A percentile compares a stretch with the other conserved stretches of the same genome.
phyloP scores from a whole-genome alignment of 371 early-diverging fungal genomes.

The Capillidium rhysosporum region DNA sequence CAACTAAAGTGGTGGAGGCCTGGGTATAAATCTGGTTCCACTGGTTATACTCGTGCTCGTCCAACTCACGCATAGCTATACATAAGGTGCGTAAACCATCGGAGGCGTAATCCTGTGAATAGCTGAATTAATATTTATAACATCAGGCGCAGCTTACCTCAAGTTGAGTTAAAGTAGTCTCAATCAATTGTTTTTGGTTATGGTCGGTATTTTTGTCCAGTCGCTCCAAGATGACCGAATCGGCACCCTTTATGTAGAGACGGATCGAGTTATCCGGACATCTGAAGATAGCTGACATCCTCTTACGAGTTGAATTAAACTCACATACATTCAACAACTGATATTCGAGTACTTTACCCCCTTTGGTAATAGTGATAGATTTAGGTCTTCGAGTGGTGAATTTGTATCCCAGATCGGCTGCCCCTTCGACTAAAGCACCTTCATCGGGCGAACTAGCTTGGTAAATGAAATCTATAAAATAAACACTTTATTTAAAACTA shows the following conservation, averaged over 20 bases:
- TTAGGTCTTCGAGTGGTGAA: conserved; percentile 35
- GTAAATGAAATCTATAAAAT: conserved; percentile 14
- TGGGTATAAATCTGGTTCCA: conserved; percentile 44
- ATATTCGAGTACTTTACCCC: conserved; percentile 39
- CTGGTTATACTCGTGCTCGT: conserved; percentile 35
- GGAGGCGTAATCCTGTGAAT: conserved; percentile 48
- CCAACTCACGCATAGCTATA: conserved; percentile 44
- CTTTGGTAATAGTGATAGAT: conserved; percentile 31
- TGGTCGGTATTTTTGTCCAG: conserved; percentile 20
- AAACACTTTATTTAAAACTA: conserved; percentile 21
- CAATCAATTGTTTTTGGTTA: conserved; percentile 15
- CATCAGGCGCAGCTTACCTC: no score
- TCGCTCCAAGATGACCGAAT: conserved; percentile 71
- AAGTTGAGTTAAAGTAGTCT: conserved; percentile 39
- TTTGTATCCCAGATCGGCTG: conserved; percentile 66
- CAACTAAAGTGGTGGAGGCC: conserved; percentile 51
- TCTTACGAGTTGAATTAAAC: conserved; percentile 83
- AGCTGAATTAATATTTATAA: no score
- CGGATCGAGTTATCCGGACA: conserved; percentile 59
- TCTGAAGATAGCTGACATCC: conserved; percentile 79
- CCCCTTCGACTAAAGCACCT: conserved; percentile 62
- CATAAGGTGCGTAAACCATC: conserved; percentile 75
- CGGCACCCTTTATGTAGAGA: conserved; percentile 92
- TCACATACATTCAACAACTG: conserved; percentile 64
- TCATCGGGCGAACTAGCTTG: conserved; percentile 70